Percentiles rank a stretch among this genome's conserved stretches.
phyloP scores from a whole-genome alignment of 2,329 filamentous ascomycete genomes.

The Diaporthe destruens region DNA sequence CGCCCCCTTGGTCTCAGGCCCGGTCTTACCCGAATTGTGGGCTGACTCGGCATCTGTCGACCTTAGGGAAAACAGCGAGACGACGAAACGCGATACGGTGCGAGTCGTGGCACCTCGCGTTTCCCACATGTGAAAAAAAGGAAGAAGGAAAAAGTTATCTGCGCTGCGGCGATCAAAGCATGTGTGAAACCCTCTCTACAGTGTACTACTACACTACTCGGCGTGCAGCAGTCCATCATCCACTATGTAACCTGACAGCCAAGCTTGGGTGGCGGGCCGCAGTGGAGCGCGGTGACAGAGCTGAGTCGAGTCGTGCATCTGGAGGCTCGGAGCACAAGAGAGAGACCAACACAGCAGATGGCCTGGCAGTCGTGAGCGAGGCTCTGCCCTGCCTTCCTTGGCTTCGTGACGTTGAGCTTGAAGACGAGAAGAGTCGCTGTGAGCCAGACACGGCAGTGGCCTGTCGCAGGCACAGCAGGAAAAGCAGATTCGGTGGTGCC shows the following conservation, averaged over 20 bases:
- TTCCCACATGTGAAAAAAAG: slow-evolving; percentile 9
- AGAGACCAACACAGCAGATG: background rate
- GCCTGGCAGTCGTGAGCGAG: background rate
- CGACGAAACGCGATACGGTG: slow-evolving; percentile 14
- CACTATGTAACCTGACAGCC: background rate
- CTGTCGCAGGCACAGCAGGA: background rate
- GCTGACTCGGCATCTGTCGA: slow-evolving; percentile 27
- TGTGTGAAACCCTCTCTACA: background rate
- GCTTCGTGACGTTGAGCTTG: background rate
- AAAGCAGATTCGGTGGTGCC: slow-evolving; percentile 31
- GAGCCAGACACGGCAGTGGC: background rate
- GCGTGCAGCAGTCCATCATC: background rate
- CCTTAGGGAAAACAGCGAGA: background rate
- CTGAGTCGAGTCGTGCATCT: slow-evolving; percentile 15
- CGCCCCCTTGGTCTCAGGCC: slow-evolving; percentile 11
- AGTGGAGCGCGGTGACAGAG: slow-evolving; percentile 11
- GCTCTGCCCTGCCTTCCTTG: background rate
- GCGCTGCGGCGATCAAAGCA: slow-evolving; percentile 20
- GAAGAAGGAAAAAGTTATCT: background rate
- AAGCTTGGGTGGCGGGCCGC: slow-evolving; percentile 19
- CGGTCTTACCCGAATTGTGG: slow-evolving; percentile 34
- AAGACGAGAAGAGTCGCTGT: background rate
- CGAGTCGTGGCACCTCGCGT: slow-evolving; percentile 9
- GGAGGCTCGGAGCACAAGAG: background rate
- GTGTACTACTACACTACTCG: no score